Conservation (phyloP, 129 eudicot genomes). For the Artemisia argyi region DNA sequence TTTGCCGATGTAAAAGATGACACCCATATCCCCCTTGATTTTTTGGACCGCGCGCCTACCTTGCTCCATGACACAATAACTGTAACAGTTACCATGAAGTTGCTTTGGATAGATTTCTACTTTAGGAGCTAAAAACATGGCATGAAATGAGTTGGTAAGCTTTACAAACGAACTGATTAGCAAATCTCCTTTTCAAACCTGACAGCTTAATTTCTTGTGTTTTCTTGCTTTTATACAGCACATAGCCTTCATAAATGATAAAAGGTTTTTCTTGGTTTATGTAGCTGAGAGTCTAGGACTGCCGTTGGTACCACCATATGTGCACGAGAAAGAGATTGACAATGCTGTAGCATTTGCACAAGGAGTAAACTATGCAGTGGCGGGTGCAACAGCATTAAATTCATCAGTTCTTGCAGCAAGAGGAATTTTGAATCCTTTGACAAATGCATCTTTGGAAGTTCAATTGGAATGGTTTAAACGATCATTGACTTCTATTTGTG, state of each 20-base stretch:
- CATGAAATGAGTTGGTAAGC: too few species aligned
- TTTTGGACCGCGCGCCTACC: too few species aligned
- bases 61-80: too few species aligned
- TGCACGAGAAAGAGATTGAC: not conserved
- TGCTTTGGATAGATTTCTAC: too few species aligned
- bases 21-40: too few species aligned
- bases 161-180: too few species aligned
- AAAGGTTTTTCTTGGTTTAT: not conserved
- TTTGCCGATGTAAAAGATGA: too few species aligned
- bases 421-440: conserved; percentile 14
- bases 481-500: conserved; percentile 26
- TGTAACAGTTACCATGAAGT: too few species aligned
- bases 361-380: conserved; percentile 36
- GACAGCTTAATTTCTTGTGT: too few species aligned
- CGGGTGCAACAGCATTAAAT: conserved; percentile 32
- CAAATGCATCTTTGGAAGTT: conserved; percentile 33
- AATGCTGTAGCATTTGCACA: not conserved
- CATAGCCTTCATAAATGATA: not conserved
- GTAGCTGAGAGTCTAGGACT: conserved; percentile 33
- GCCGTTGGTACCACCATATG: conserved; percentile 35
- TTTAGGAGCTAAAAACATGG: too few species aligned
- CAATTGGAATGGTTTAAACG: conserved; percentile 43
- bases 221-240: too few species aligned
- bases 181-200: too few species aligned
- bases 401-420: conserved; percentile 27